Percentiles rank a stretch among this genome's conserved stretches.
Conservation (phyloP, 805 yeast genomes). For the Maudiozyma pseudohumilis region DNA sequence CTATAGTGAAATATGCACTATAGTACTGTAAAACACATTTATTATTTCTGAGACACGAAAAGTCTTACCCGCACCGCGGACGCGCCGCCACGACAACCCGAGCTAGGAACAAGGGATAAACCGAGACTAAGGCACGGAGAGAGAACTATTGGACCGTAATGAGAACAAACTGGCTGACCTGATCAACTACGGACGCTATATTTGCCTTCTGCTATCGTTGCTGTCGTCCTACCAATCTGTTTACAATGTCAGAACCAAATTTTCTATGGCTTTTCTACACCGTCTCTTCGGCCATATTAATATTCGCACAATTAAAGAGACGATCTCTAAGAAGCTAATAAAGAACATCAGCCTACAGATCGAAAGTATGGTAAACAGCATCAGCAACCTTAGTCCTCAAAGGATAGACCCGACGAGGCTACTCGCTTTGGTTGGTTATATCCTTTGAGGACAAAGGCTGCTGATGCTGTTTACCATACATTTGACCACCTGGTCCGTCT, state of each 20-base stretch:
- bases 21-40: too few relatives aligned
- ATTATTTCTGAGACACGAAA: too few relatives aligned
- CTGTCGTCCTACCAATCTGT: neutral
- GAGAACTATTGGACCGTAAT: neutral
- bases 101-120: too few relatives aligned
- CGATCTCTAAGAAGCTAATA: neutral
- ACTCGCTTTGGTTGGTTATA: slow-evolving; percentile 8
- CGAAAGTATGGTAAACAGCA: too few relatives aligned
- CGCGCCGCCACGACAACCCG: too few relatives aligned
- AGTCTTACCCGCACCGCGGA: too few relatives aligned
- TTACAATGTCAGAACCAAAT: neutral
- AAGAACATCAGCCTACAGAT: too few relatives aligned
- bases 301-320: neutral
- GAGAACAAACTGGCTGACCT: neutral
- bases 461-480: slow-evolving; percentile 1
- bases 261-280: neutral
- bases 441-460: slow-evolving; percentile 2
- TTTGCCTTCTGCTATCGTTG: neutral
- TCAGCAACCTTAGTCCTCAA: too few relatives aligned
- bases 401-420: slow-evolving; percentile 10
- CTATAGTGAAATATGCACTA: too few relatives aligned
- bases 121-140: too few relatives aligned
- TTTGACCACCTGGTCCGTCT: neutral
- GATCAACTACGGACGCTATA: neutral
- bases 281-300: slow-evolving; percentile 4